These are phyloP conservation scores for Alternaria panax DNA, from an alignment of 2,329 filamentous ascomycete genomes.

Conservation along the genomic window DNA sequence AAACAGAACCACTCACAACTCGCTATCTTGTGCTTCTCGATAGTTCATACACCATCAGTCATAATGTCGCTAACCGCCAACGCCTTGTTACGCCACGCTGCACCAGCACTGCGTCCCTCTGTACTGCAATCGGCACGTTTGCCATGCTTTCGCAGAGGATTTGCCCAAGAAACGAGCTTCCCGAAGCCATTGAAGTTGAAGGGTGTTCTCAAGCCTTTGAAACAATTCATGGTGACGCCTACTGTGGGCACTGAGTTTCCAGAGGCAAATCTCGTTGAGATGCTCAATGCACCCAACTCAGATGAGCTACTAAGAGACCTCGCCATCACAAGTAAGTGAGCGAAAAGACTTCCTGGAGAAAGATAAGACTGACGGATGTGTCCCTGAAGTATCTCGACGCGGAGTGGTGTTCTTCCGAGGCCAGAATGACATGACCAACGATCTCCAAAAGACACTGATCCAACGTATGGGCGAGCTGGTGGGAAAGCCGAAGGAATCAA, in stretches of 20 bases:
- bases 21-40: neutral
- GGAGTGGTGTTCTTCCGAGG: conserved; percentile 11
- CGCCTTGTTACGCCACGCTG: neutral
- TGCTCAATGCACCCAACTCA: conserved; percentile 9
- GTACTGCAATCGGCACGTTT: neutral
- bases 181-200: conserved; percentile 9
- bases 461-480: conserved; percentile 9
- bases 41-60: neutral
- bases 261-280: conserved; percentile 10
- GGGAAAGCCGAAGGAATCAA: conserved; percentile 9
- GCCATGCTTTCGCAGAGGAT: conserved; percentile 10
- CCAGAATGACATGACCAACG: conserved; percentile 10
- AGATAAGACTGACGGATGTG: neutral
- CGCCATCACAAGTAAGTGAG: conserved; percentile 6
- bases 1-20: neutral
- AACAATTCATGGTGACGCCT: conserved; percentile 10
- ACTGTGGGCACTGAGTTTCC: conserved; percentile 14
- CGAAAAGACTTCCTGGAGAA: neutral
- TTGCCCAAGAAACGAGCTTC: conserved; percentile 11
- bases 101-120: neutral
- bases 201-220: conserved; percentile 11
- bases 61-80: conserved; percentile 11
- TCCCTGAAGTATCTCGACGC: neutral
- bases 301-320: conserved; percentile 12
- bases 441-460: conserved; percentile 9